Evolutionary conservation across 768 basidiomycete species (phyloP).

Genomic region (Podaxis mareebaensis): DNA sequence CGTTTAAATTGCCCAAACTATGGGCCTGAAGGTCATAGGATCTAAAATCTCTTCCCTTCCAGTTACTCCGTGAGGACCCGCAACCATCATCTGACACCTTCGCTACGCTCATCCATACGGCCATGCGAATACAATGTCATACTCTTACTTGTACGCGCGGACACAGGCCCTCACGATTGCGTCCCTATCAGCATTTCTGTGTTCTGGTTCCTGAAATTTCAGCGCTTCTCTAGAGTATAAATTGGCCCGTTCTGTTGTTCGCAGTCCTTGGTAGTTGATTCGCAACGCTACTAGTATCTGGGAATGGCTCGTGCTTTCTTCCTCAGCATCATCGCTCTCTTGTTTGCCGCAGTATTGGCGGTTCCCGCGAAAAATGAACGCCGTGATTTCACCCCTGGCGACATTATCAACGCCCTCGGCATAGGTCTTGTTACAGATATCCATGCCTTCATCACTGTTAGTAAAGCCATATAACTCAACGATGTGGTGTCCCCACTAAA

Average conservation of each 20-base stretch:
- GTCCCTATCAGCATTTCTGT: not conserved
- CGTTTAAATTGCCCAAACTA: not conserved
- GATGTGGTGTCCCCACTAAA: not conserved
- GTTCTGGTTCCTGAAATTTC: not conserved
- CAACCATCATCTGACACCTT: conserved; percentile 4
- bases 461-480: not conserved
- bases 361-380: conserved; percentile 17
- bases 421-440: conserved; percentile 42
- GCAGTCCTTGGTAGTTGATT: not conserved
- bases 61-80: not conserved
- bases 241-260: not conserved
- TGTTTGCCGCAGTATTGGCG: conserved; percentile 27
- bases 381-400: conserved; percentile 23
- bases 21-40: conserved; percentile 5
- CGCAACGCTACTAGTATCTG: not conserved
- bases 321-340: conserved; percentile 27
- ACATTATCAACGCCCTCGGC: conserved; percentile 39
- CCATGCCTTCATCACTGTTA: conserved; percentile 39
- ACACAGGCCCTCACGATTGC: not conserved
- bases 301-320: conserved; percentile 20
- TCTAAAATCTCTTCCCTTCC: not conserved
- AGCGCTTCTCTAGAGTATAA: not conserved
- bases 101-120: not conserved
- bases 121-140: not conserved
- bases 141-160: not conserved